These are phyloP conservation scores for Pezicula carpinea DNA, from an alignment of 2,329 filamentous ascomycete genomes.

Conservation along the genomic window DNA sequence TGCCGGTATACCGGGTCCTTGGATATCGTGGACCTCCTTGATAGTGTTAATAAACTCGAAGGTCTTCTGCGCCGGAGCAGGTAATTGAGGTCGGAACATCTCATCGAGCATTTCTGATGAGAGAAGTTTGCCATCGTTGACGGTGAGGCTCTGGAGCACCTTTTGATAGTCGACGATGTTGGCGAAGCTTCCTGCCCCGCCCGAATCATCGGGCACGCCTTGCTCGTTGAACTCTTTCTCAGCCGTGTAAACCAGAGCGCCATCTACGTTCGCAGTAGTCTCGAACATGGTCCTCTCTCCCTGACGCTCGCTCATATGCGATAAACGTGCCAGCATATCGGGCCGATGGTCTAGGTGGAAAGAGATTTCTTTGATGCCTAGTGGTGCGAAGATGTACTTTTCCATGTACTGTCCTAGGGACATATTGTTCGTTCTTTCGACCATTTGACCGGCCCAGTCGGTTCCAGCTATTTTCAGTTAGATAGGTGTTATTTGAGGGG, in stretches of 20 bases:
- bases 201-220: slow-evolving; percentile 4
- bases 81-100: slow-evolving; percentile 31
- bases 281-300: slow-evolving; percentile 2
- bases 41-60: slow-evolving; percentile 17
- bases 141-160: slow-evolving; percentile 6
- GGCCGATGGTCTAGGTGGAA: slow-evolving; percentile 8
- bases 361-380: slow-evolving; percentile 10
- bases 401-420: slow-evolving; percentile 1
- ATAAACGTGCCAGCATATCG: slow-evolving; percentile 1
- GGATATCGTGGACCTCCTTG: slow-evolving; percentile 8
- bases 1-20: slow-evolving; percentile 27
- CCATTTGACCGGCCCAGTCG: slow-evolving; percentile 47
- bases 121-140: slow-evolving; percentile 9
- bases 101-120: slow-evolving; percentile 2
- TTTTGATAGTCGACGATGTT: slow-evolving; percentile 5
- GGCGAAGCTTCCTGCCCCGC: slow-evolving; percentile 5
- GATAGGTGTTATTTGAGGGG: neutral
- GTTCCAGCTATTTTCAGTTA: slow-evolving; percentile 25
- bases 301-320: slow-evolving; percentile 6
- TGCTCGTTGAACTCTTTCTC: neutral
- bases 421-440: slow-evolving; percentile 33
- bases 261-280: neutral
- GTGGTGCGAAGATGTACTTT: slow-evolving; percentile 3
- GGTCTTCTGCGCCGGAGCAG: slow-evolving; percentile 13
- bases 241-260: neutral